Evolutionary conservation across 371 early-diverging fungal species (phyloP).

Genomic region (Apophysomyces sp.): DNA sequence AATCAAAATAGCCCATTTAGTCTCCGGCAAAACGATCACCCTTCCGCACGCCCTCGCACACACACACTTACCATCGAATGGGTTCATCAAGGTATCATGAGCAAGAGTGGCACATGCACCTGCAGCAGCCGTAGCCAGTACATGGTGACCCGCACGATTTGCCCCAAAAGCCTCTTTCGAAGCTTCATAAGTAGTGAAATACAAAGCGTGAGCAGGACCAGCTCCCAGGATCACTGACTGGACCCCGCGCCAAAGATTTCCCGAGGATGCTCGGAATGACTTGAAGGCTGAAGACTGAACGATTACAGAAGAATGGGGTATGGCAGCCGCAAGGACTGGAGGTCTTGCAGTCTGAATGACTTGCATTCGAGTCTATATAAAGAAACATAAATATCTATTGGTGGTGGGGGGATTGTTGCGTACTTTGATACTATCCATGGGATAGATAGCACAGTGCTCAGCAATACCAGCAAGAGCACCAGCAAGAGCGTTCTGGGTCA

Average conservation of each 20-base stretch:
- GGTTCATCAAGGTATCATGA: constrained; percentile 87
- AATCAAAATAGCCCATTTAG: neutral
- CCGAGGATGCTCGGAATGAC: constrained; percentile 16
- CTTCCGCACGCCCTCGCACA: neutral
- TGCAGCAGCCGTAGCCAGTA: constrained; percentile 68
- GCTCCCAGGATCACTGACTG: constrained; percentile 87
- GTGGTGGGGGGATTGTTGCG: neutral
- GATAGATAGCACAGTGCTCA: constrained; percentile 93
- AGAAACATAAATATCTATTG: neutral
- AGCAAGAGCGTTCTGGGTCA: constrained; percentile 78
- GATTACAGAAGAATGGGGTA: constrained; percentile 17
- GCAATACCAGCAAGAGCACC: constrained; percentile 95
- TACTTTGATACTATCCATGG: constrained; percentile 91
- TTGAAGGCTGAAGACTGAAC: constrained; percentile 1
- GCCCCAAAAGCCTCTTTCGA: constrained; percentile 73
- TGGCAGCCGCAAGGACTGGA: constrained; percentile 8
- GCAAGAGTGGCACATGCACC: constrained; percentile 87
- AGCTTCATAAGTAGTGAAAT: constrained; percentile 90
- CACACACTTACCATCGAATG: constrained; percentile 72
- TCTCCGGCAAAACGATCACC: neutral
- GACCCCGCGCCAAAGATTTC: constrained; percentile 87
- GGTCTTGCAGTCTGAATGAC: constrained; percentile 46
- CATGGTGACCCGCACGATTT: constrained; percentile 52
- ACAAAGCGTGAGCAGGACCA: constrained; percentile 93
- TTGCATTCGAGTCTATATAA: constrained; percentile 85